phyloP scores from a whole-genome alignment of 129 eudicot genomes.

The Artemisia annua region DNA sequence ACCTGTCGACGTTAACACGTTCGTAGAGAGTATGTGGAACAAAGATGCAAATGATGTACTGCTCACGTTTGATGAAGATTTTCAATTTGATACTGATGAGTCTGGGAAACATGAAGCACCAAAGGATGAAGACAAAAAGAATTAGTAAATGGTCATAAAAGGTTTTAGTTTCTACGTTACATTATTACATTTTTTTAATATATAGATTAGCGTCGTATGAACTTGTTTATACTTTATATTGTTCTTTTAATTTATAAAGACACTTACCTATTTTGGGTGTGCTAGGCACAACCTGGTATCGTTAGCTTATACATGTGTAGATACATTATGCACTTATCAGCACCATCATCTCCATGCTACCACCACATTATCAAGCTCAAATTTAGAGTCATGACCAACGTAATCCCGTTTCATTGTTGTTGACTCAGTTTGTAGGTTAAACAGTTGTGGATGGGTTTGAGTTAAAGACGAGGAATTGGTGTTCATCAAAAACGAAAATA shows the following conservation, averaged over 20 bases:
- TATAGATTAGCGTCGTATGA: not conserved
- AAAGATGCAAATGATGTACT: not conserved
- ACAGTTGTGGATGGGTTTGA: not conserved
- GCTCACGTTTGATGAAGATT: constrained; percentile 2
- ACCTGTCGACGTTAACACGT: not conserved
- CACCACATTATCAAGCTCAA: too few species aligned
- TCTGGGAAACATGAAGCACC: not conserved
- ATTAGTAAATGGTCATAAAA: not conserved
- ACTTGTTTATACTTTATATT: not conserved
- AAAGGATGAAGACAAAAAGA: not conserved
- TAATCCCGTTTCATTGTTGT: too few species aligned
- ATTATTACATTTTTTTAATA: not conserved
- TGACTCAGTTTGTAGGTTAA: too few species aligned
- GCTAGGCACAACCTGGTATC: too few species aligned
- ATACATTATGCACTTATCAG: too few species aligned
- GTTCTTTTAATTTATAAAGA: not conserved
- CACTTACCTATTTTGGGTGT: not conserved
- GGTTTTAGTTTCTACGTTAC: not conserved
- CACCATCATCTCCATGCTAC: too few species aligned
- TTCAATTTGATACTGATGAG: constrained; percentile 1
- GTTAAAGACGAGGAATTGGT: not conserved
- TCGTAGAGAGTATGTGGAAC: not conserved
- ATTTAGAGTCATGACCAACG: too few species aligned
- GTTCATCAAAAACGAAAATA: not conserved
- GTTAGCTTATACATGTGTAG: too few species aligned